These are phyloP conservation scores for Syzygium aromaticum DNA, from an alignment of 345 rosid genomes.

Conservation along the genomic window DNA sequence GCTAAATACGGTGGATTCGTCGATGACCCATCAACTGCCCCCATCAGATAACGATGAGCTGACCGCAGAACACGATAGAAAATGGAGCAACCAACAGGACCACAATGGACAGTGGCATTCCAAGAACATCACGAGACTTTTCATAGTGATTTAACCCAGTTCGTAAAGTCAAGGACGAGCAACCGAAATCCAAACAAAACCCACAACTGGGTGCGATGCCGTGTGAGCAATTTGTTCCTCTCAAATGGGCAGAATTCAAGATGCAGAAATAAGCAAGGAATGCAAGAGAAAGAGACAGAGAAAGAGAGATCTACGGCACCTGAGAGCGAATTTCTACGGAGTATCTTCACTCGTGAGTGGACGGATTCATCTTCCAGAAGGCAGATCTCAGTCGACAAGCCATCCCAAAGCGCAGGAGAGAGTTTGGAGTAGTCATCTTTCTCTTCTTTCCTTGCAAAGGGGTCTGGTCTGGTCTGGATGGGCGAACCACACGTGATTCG, in stretches of 20 bases:
- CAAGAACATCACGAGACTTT: not conserved
- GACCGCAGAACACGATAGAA: not conserved
- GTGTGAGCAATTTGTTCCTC: not conserved
- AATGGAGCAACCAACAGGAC: not conserved
- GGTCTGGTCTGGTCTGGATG: not conserved
- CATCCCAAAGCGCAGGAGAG: not conserved
- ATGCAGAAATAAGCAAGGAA: not conserved
- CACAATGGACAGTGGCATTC: not conserved
- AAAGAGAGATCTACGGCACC: not conserved
- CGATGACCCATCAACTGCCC: not conserved
- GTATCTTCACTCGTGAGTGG: not conserved
- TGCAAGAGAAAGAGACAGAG: not conserved
- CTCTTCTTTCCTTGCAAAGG: not conserved
- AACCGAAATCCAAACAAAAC: not conserved
- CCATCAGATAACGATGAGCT: not conserved
- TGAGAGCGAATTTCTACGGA: not conserved
- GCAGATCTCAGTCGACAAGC: not conserved
- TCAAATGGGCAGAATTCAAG: not conserved
- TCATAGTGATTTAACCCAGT: not conserved
- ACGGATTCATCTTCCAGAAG: not conserved
- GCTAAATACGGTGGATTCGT: not conserved
- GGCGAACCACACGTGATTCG: not conserved
- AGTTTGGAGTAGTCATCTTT: not conserved
- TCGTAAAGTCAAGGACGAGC: not conserved
- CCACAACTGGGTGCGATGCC: not conserved